Conservation (phyloP, 495 filamentous ascomycete genomes). For the Darksidea phi region DNA sequence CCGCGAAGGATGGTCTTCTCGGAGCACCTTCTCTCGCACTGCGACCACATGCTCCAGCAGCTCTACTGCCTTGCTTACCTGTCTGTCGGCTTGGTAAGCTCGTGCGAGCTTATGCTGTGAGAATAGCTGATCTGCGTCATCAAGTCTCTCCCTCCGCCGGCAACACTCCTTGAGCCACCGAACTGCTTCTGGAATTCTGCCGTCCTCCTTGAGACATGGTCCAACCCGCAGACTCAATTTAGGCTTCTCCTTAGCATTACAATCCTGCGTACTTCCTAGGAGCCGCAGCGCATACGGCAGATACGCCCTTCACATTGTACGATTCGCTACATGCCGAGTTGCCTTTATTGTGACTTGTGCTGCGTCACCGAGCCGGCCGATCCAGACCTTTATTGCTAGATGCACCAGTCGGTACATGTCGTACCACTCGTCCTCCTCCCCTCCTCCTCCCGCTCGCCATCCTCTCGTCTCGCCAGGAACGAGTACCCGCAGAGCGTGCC, state of each 20-base stretch:
- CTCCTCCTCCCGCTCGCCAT: too few species aligned
- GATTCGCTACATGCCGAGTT: constrained; percentile 33
- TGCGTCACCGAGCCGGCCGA: constrained; percentile 18
- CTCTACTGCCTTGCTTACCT: constrained; percentile 26
- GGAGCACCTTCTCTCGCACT: constrained; percentile 12
- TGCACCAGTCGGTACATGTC: constrained; percentile 39
- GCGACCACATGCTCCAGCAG: constrained; percentile 29
- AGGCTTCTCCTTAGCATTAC: constrained; percentile 12
- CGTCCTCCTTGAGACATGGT: constrained; percentile 22
- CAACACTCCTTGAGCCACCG: constrained; percentile 16
- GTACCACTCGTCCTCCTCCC: constrained; percentile 24
- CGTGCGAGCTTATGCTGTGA: constrained; percentile 28
- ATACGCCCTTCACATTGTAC: constrained; percentile 36
- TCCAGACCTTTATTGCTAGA: constrained; percentile 43
- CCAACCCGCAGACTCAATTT: constrained; percentile 27
- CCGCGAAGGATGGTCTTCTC: constrained; percentile 26
- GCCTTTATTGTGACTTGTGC: constrained; percentile 17
- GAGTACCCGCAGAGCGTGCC: constrained; percentile 36
- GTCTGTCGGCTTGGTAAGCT: constrained; percentile 27
- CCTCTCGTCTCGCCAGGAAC: constrained; percentile 20
- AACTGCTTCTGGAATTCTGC: constrained; percentile 32
- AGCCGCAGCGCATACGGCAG: constrained; percentile 43
- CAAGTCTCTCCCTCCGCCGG: not conserved
- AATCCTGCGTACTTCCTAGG: constrained; percentile 4
- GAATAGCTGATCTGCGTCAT: constrained; percentile 7